Conservation (phyloP, 1,284 basidiomycete species). For the Pholiota adiposa region DNA sequence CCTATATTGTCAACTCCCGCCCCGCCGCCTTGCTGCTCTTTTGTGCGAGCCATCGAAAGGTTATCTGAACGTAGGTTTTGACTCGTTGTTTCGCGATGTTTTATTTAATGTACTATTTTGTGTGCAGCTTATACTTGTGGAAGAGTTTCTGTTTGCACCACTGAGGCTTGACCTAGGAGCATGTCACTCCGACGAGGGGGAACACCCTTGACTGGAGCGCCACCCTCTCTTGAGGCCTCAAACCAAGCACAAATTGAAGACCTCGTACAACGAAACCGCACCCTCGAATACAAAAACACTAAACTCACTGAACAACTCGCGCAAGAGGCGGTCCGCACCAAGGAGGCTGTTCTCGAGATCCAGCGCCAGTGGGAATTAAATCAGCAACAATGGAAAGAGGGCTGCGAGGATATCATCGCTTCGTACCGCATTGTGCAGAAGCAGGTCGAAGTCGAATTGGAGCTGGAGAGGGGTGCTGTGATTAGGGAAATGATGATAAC, state of each 20-base stretch:
- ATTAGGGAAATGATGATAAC: slow-evolving; percentile 56
- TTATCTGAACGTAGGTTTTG: neutral
- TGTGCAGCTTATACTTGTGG: neutral
- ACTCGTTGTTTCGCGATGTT: neutral
- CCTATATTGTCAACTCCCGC: neutral
- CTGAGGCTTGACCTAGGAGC: neutral
- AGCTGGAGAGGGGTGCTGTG: slow-evolving; percentile 50
- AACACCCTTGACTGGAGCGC: slow-evolving; percentile 31
- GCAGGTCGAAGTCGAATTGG: slow-evolving; percentile 53
- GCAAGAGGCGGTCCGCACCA: slow-evolving; percentile 47
- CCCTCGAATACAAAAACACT: slow-evolving; percentile 60
- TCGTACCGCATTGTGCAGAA: slow-evolving; percentile 68
- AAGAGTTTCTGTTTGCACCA: neutral
- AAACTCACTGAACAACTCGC: slow-evolving; percentile 51
- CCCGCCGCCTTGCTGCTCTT: neutral
- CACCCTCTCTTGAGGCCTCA: slow-evolving; percentile 52
- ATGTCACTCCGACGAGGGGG: slow-evolving; percentile 23
- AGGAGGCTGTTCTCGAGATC: slow-evolving; percentile 46
- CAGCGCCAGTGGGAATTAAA: slow-evolving; percentile 56
- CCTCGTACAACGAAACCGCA: slow-evolving; percentile 64
- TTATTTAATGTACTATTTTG: neutral
- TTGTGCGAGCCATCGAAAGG: neutral
- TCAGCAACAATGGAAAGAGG: slow-evolving; percentile 60
- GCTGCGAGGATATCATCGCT: slow-evolving; percentile 62
- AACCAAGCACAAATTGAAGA: slow-evolving; percentile 70